These are phyloP conservation scores for Corinectria fuckeliana DNA, from an alignment of 2,329 filamentous ascomycete genomes.

Conservation along the genomic window DNA sequence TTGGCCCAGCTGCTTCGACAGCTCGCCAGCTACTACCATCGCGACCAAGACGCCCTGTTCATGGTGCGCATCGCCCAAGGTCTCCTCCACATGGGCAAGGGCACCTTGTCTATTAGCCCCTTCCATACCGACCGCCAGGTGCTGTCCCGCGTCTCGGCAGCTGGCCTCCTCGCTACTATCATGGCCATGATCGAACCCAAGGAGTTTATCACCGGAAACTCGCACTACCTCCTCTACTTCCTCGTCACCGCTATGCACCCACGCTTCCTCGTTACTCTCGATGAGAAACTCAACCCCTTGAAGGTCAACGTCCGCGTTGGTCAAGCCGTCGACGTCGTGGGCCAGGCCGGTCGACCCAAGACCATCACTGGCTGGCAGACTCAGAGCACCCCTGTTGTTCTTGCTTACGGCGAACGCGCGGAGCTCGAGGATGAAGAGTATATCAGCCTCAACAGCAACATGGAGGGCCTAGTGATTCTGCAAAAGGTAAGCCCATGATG, in stretches of 20 bases:
- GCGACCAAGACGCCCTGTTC: constrained; percentile 94
- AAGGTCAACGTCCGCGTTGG: constrained; percentile 96
- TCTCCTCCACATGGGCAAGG: constrained; percentile 98
- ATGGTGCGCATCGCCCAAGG: constrained; percentile 99
- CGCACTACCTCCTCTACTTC: constrained; percentile 97
- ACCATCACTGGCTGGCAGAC: constrained; percentile 99
- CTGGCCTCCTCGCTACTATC: constrained; percentile 86
- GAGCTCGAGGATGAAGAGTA: constrained; percentile 99
- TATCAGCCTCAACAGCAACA: constrained; percentile 84
- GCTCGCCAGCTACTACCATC: constrained; percentile 96
- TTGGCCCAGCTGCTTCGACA: constrained; percentile 93
- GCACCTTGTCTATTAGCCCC: constrained; percentile 93
- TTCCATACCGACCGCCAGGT: constrained; percentile 99
- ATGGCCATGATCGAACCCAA: constrained; percentile 96
- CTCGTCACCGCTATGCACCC: constrained; percentile 96
- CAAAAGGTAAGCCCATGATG: constrained; percentile 75
- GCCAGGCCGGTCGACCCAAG: constrained; percentile 95
- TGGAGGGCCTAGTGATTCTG: constrained; percentile 95
- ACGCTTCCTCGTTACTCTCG: constrained; percentile 92
- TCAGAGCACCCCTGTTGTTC: constrained; percentile 95
- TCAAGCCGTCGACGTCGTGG: constrained; percentile 97
- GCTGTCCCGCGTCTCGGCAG: constrained; percentile 87
- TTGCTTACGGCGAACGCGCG: constrained; percentile 93
- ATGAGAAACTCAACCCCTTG: constrained; percentile 91
- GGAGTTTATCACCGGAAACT: constrained; percentile 71